A percentile compares a stretch with the other conserved stretches of the same genome.
These are phyloP conservation scores for Blastosporella zonata DNA, from an alignment of 1,284 basidiomycete genomes.

Conservation along the genomic window DNA sequence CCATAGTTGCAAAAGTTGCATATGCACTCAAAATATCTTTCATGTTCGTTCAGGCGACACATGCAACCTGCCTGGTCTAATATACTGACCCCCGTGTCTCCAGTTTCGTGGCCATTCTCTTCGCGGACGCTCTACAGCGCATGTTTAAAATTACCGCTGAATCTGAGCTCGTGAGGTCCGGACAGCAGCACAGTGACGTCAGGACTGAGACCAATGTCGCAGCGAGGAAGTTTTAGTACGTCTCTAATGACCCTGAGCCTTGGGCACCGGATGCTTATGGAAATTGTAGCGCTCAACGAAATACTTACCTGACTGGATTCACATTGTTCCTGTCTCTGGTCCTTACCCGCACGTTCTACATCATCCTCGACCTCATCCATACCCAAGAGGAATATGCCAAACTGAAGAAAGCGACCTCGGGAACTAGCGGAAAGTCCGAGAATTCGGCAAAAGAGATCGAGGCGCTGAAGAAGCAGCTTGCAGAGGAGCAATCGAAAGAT, in stretches of 20 bases:
- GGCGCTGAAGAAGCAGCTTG: constrained; percentile 60
- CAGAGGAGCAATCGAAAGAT: constrained; percentile 33
- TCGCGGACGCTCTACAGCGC: constrained; percentile 89
- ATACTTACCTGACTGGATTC: constrained; percentile 89
- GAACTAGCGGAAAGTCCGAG: constrained; percentile 27
- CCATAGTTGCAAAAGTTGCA: constrained; percentile 68
- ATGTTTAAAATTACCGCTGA: constrained; percentile 87
- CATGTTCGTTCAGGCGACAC: constrained; percentile 57
- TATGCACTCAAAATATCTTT: constrained; percentile 91
- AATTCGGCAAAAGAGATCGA: constrained; percentile 62
- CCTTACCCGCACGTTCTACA: constrained; percentile 89
- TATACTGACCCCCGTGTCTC: constrained; percentile 3
- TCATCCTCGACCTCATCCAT: constrained; percentile 88
- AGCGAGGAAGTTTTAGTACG: constrained; percentile 91
- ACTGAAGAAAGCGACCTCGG: constrained; percentile 61
- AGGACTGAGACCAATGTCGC: constrained; percentile 83
- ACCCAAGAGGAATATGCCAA: constrained; percentile 86
- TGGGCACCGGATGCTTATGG: not conserved
- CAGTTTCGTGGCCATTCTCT: constrained; percentile 87
- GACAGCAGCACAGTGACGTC: constrained; percentile 56
- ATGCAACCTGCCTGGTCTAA: not conserved
- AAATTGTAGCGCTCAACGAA: constrained; percentile 65
- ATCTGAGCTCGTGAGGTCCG: constrained; percentile 66
- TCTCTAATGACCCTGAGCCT: constrained; percentile 16
- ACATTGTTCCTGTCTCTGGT: constrained; percentile 93